Percentiles rank a stretch among this genome's conserved stretches.
phyloP scores from a whole-genome alignment of 805 yeast species.

The Wickerhamomyces chambardii region DNA sequence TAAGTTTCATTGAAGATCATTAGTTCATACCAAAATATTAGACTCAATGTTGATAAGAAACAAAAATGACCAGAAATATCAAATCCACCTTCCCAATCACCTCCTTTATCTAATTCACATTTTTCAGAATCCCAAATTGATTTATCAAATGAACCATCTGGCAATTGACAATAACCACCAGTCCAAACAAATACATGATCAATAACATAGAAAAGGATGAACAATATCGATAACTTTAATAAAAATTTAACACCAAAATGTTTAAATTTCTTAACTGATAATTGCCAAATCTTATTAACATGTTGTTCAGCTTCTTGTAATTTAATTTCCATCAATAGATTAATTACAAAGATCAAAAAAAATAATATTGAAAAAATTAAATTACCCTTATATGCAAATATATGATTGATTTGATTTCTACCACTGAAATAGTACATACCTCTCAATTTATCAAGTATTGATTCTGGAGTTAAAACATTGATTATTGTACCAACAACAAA shows the following conservation, averaged over 20 bases:
- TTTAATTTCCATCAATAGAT: not conserved
- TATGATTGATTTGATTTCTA: conserved; percentile 17
- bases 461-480: not conserved
- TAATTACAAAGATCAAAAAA: conserved; percentile 9
- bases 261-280: conserved; percentile 5
- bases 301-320: not conserved
- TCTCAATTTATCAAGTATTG: not conserved
- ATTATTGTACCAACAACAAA: conserved; percentile 1
- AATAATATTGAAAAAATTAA: conserved; percentile 15
- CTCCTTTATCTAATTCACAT: conserved; percentile 14
- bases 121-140: conserved; percentile 13
- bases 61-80: conserved; percentile 48
- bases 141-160: conserved; percentile 1
- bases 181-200: conserved; percentile 22
- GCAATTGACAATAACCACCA: conserved; percentile 22
- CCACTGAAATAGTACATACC: conserved; percentile 12
- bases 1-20: conserved; percentile 4
- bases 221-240: conserved; percentile 16
- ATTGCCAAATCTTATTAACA: not conserved
- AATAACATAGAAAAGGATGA: conserved; percentile 18
- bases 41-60: conserved; percentile 31
- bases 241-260: conserved; percentile 17
- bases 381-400: conserved; percentile 29
- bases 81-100: conserved; percentile 39
- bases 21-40: conserved; percentile 30